phyloP scores from a whole-genome alignment of 2,329 filamentous ascomycete species.

The Neofusicoccum ribis region DNA sequence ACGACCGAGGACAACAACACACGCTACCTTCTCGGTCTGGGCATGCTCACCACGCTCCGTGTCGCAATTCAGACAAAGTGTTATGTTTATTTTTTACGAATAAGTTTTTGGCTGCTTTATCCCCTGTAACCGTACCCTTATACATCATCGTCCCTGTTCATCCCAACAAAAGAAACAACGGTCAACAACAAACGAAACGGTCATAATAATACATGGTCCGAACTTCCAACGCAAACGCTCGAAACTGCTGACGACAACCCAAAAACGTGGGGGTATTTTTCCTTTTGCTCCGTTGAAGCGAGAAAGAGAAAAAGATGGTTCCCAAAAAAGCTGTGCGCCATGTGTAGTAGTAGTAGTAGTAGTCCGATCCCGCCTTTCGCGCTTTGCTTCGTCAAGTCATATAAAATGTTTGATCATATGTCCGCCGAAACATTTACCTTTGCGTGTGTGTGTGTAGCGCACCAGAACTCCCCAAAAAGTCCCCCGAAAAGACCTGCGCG shows the following conservation, averaged over 20 bases:
- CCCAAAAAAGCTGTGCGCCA: neutral
- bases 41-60: too few relatives aligned
- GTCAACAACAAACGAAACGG: conserved; percentile 7
- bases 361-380: neutral
- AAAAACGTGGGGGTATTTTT: conserved; percentile 7
- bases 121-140: neutral
- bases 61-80: too few relatives aligned
- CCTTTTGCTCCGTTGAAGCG: conserved; percentile 13
- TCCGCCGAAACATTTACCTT: conserved; percentile 8
- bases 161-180: neutral
- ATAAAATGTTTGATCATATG: neutral
- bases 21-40: too few relatives aligned
- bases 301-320: neutral
- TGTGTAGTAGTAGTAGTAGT: neutral
- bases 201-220: conserved; percentile 4
- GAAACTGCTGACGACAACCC: neutral
- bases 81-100: too few relatives aligned
- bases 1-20: too few relatives aligned
- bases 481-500: neutral
- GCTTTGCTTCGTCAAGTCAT: conserved; percentile 1
- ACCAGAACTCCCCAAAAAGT: neutral
- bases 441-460: neutral
- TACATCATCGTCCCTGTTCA: neutral
- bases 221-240: neutral
- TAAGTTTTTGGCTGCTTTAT: neutral